A percentile compares a stretch with the other conserved stretches of the same genome.
phyloP scores from a whole-genome alignment of 2,329 filamentous ascomycete genomes.

The Fusarium austroafricanum region DNA sequence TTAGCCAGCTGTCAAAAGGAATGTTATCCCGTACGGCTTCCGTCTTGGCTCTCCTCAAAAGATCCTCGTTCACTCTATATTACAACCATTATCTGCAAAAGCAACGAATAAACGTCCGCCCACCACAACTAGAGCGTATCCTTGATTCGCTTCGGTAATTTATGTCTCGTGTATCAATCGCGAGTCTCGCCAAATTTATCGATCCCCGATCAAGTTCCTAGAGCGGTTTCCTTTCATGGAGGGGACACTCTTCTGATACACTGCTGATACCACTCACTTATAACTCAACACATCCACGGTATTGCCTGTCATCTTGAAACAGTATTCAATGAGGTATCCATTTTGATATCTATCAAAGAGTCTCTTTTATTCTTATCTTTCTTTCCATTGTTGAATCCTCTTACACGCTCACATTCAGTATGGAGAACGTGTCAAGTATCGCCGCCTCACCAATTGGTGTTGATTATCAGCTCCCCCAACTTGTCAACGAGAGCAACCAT shows the following conservation, averaged over 20 bases:
- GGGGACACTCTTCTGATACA: slow-evolving; percentile 33
- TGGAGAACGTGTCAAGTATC: slow-evolving; percentile 39
- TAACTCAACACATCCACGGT: slow-evolving; percentile 23
- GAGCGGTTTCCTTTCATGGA: slow-evolving; percentile 15
- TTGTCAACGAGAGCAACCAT: slow-evolving; percentile 46
- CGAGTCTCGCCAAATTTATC: slow-evolving; percentile 25
- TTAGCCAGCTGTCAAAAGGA: slow-evolving; percentile 19
- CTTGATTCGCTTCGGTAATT: slow-evolving; percentile 21
- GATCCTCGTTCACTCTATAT: background rate
- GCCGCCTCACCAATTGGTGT: slow-evolving; percentile 28
- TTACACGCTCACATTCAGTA: slow-evolving; percentile 16
- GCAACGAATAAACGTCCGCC: background rate
- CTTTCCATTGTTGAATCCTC: slow-evolving; percentile 4
- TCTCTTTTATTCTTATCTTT: slow-evolving; percentile 1
- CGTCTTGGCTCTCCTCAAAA: slow-evolving; percentile 7
- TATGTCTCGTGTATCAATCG: slow-evolving; percentile 17
- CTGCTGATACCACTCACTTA: slow-evolving; percentile 35
- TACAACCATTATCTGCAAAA: background rate
- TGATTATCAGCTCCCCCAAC: slow-evolving; percentile 40
- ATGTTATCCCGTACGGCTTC: slow-evolving; percentile 21
- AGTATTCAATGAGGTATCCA: background rate
- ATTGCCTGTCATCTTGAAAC: slow-evolving; percentile 17
- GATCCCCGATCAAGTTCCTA: slow-evolving; percentile 20
- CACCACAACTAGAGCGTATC: background rate
- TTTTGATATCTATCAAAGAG: slow-evolving; percentile 21